Evolutionary conservation across 371 early-diverging fungal species (phyloP), one percentile per base, ranked within the genome.

Genomic region (Mortierella sp.): DNA sequence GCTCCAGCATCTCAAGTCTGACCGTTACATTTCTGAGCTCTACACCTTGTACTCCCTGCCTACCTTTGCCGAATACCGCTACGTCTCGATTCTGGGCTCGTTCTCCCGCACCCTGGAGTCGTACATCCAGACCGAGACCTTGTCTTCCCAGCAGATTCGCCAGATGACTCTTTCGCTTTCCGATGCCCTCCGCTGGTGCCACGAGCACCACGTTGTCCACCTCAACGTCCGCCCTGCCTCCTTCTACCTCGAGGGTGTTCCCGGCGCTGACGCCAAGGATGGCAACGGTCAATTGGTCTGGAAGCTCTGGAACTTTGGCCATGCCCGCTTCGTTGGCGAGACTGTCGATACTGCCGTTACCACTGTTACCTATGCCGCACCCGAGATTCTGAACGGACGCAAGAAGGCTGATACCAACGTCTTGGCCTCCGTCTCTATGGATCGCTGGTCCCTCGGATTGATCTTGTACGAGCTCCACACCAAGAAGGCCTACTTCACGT

Each of bases 161-260:
- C 76, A 75, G 40, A 72, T 82, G 76, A 78, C 82, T 34, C 59
- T 73, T 26, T 71, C 82, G 26, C 76, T 82, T 50, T 82, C 82
- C 24, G 82, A 79, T 76, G 59, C 59, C 31, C 59, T 59, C 59
- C 59, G 59, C 59, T 59, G 59, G 59, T 59, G 59, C 31, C 59
- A 59, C 31, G 59, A 59, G 59, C 59, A 59, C 59, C 59, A 59
- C 31, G 59, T 59, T 31, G 59, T 59, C 59, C 59, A 59, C 34
- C 59, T 59, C 59, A 59, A 59, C 59, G 59, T 59, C 59, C 59
- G 59, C 34, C 59, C 59, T 6, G 59, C 59, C 14, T 80, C 80
- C 54, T 80, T 83, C 83, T 83, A 77, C 77, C 76, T 83, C 10
- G 83, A 74, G n/a, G 83, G 83, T 51, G 77, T 77, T 55, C 74